Percentiles rank a stretch among this genome's conserved stretches.
Conservation (phyloP, 2,329 filamentous ascomycete genomes). For the Paraconiothyrium brasiliense region DNA sequence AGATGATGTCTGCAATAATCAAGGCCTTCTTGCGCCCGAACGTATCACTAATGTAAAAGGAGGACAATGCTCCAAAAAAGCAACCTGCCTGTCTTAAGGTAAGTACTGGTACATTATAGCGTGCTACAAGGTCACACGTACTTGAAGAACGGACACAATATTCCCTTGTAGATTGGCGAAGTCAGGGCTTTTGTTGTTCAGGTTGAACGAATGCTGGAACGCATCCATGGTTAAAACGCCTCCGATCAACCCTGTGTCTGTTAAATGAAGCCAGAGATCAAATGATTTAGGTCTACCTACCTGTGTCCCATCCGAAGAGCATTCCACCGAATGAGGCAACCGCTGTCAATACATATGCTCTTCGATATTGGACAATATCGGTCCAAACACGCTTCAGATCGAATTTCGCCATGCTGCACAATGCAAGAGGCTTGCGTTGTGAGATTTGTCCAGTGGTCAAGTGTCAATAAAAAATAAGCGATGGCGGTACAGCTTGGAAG, state of each 20-base stretch:
- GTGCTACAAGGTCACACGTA: neutral
- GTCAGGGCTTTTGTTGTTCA: conserved; percentile 41
- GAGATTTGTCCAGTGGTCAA: neutral
- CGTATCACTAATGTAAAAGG: conserved; percentile 54
- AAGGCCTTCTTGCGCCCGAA: conserved; percentile 54
- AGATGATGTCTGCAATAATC: conserved; percentile 55
- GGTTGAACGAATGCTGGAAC: conserved; percentile 54
- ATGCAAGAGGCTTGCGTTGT: neutral
- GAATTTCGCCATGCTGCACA: conserved; percentile 42
- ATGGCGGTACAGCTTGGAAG: neutral
- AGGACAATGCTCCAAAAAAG: conserved; percentile 55
- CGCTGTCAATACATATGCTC: conserved; percentile 52
- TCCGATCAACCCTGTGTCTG: conserved; percentile 25
- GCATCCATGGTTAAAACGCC: conserved; percentile 55
- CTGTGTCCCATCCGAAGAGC: conserved; percentile 51
- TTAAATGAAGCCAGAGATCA: too few species aligned
- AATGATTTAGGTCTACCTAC: conserved; percentile 8
- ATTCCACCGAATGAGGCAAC: conserved; percentile 56
- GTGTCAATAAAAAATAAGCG: neutral
- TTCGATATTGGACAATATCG: conserved; percentile 53
- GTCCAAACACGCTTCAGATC: conserved; percentile 46
- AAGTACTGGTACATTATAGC: neutral
- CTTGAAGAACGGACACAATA: conserved; percentile 55
- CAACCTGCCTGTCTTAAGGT: conserved; percentile 45
- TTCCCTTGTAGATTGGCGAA: conserved; percentile 55